These are phyloP conservation scores for Cryptosporidium ubiquitum DNA, from an alignment of 169 alveolate species.

Conservation along the genomic window DNA sequence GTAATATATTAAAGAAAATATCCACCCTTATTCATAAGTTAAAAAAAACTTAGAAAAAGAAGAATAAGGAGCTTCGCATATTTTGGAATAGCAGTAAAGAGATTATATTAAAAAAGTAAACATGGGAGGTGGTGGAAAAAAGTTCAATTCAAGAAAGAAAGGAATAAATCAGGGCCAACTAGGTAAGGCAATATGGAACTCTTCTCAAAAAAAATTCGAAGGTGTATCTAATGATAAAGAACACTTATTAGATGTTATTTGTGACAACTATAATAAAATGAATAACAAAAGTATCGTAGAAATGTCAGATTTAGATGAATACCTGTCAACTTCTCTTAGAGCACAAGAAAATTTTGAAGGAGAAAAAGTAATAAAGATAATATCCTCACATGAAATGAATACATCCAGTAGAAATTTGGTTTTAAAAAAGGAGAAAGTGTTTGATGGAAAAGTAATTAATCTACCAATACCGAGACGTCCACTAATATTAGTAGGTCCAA, in stretches of 20 bases:
- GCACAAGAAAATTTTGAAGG: conserved; percentile 68
- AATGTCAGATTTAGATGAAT: conserved; percentile 62
- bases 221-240: not conserved
- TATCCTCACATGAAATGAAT: not conserved
- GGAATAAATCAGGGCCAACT: conserved; percentile 60
- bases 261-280: conserved; percentile 59
- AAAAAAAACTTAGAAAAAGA: not conserved
- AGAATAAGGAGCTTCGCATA: not conserved
- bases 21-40: not conserved
- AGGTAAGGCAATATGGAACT: conserved; percentile 67
- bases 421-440: not conserved
- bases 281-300: conserved; percentile 65
- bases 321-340: conserved; percentile 59
- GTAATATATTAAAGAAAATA: not conserved
- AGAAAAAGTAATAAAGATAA: conserved; percentile 37
- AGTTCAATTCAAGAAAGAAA: conserved; percentile 34
- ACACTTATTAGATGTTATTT: conserved; percentile 57
- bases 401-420: not conserved
- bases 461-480: conserved; percentile 72
- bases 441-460: not conserved
- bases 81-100: not conserved
- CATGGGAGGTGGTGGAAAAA: conserved; percentile 73
- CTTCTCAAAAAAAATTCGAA: conserved; percentile 17
- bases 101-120: not conserved
- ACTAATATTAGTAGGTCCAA: conserved; percentile 52